These are phyloP conservation scores for Typha latifolia DNA, from an alignment of 176 grass and related monocot genomes.

Conservation along the genomic window DNA sequence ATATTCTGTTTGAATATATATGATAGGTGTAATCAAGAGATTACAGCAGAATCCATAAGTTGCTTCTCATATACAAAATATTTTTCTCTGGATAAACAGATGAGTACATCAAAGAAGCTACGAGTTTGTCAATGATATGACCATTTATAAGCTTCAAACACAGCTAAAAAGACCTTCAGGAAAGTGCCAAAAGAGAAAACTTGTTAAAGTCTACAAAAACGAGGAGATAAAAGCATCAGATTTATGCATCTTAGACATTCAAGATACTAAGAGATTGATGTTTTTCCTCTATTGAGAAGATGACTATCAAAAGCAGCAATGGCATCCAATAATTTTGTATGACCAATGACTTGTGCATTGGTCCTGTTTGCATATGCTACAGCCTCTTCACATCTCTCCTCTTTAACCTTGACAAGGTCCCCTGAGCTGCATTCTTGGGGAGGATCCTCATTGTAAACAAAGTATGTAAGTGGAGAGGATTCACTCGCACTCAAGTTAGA, in stretches of 20 bases:
- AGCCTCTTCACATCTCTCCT: slow-evolving; percentile 11
- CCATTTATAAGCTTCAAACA: not conserved
- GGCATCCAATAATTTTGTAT: slow-evolving; percentile 16
- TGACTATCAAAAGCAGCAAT: slow-evolving; percentile 11
- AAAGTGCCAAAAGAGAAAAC: not conserved
- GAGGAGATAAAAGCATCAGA: not conserved
- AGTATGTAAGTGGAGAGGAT: slow-evolving; percentile 1
- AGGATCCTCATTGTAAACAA: slow-evolving; percentile 20
- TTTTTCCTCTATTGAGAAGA: not conserved
- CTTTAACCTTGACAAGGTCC: slow-evolving; percentile 5
- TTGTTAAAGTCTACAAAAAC: not conserved
- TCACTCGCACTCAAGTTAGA: not conserved
- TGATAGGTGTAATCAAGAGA: no score
- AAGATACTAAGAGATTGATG: not conserved
- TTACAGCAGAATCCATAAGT: no score
- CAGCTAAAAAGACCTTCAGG: not conserved
- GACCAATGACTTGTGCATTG: not conserved
- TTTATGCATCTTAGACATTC: not conserved
- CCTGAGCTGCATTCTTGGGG: not conserved
- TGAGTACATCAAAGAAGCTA: no score
- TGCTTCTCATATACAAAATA: no score
- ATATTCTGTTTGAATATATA: no score
- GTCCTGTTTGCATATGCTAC: not conserved
- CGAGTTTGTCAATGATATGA: not conserved
- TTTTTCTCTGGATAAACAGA: no score